These are phyloP conservation scores for Penicillium flavigenum DNA, from an alignment of 495 filamentous ascomycete species.

Conservation along the genomic window DNA sequence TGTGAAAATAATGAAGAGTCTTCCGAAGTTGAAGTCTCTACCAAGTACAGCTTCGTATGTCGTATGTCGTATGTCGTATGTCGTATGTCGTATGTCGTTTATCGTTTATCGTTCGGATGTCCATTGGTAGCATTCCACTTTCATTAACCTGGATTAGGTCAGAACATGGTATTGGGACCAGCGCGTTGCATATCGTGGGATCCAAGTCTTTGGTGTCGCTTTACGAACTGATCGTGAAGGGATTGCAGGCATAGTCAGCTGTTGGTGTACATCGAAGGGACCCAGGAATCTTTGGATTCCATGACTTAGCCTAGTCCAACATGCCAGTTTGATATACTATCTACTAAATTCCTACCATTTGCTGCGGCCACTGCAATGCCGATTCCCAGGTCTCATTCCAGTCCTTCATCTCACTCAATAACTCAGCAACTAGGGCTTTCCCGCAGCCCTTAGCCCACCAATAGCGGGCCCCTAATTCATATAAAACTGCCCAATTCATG, in stretches of 20 bases:
- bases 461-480: background rate
- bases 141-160: constrained; percentile 8
- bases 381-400: background rate
- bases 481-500: constrained; percentile 10
- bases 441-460: constrained; percentile 13
- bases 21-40: no score
- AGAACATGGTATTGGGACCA: background rate
- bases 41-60: no score
- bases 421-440: constrained; percentile 6
- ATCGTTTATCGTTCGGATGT: background rate
- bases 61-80: no score
- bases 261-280: background rate
- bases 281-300: background rate
- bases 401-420: constrained; percentile 1
- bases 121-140: background rate
- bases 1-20: background rate
- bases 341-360: background rate
- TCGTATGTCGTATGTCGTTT: no score
- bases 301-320: background rate
- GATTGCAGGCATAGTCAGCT: background rate
- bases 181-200: background rate
- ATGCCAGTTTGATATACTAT: background rate
- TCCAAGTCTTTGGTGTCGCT: background rate
- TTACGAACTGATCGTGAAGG: background rate
- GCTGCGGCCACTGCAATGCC: background rate